Conservation (phyloP, 1,139 yeast genomes). For the Diutina pseudorugosa region DNA sequence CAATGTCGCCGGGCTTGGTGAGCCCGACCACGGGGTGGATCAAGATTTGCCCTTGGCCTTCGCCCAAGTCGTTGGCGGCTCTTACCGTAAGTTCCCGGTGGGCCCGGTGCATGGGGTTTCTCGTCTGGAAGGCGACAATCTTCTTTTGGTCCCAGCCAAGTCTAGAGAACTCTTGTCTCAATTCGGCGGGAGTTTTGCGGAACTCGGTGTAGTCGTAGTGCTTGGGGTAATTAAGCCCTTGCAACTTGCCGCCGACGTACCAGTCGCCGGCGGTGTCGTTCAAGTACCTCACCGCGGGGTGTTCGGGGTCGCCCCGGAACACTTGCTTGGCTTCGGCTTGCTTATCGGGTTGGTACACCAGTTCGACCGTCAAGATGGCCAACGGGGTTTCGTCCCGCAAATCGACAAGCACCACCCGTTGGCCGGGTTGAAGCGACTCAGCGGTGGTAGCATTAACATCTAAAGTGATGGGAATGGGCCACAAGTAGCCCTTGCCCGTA, state of each 20-base stretch:
- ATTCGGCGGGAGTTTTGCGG: conserved; percentile 84
- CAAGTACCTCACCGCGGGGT: conserved; percentile 79
- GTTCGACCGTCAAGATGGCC: conserved; percentile 71
- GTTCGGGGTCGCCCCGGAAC: conserved; percentile 95
- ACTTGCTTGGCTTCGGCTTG: conserved; percentile 68
- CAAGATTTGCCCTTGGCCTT: conserved; percentile 49
- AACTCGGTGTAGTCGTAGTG: conserved; percentile 86
- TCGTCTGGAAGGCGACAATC: conserved; percentile 94
- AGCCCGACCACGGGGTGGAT: conserved; percentile 96
- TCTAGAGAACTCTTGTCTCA: conserved; percentile 68
- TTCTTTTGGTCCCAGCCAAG: conserved; percentile 66
- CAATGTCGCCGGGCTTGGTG: conserved; percentile 96
- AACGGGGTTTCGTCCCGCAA: conserved; percentile 71
- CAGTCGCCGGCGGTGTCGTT: conserved; percentile 65
- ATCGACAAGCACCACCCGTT: conserved; percentile 65
- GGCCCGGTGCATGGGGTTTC: conserved; percentile 98
- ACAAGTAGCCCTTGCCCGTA: conserved; percentile 52
- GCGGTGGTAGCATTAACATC: conserved; percentile 57
- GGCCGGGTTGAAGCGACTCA: conserved; percentile 34
- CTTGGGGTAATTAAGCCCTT: conserved; percentile 73
- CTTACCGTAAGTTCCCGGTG: conserved; percentile 93
- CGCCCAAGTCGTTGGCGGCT: conserved; percentile 50
- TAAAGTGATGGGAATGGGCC: conserved; percentile 90
- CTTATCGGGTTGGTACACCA: conserved; percentile 77
- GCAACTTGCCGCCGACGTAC: conserved; percentile 79